Evolutionary conservation across 371 early-diverging fungal species (phyloP), one percentile per base, ranked within the genome.

Genomic region (Actinomortierella wolfii): DNA sequence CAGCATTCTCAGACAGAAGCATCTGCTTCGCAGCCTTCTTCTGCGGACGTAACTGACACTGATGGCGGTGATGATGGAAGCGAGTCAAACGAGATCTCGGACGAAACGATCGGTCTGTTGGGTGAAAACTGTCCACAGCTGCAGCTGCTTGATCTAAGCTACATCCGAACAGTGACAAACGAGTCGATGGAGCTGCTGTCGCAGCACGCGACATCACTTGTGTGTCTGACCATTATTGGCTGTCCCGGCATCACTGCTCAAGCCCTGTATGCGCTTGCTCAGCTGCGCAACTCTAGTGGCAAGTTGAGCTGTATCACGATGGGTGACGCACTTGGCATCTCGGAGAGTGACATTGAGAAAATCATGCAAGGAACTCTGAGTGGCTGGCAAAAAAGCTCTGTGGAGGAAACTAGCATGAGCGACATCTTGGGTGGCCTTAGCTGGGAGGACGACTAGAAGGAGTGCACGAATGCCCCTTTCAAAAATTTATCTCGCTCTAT

Each of bases 211-310:
- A 42, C 29, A 7, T 62, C 68, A 1, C 55, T 76, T 1, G 68
- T 76, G 49, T 76, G 74, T 44, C 57, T 76, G 23, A 73, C 77
- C 11, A 76, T 76, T 28, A 76, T 76, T 28, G 77, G 77, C 0
- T 76, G 77, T 45, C 49, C 74, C 17, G 61, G 64, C 3, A 68
- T 76, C 40, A 76, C 77, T 3, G 64, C 60, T 13, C 56, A 55
- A 45, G 56, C 77, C 2, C 47, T 76, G n/a, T 29, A 29, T 11
- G 53, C 57, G 20, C 41, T 76, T 13, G 77, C 77, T 8, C 52
- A 40, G 15, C 50, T 76, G 20, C 42, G 77, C 18, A 54, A 64
- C 42, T 64, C 39, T 17, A 61, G 64, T n/a, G 68, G 74, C 3
- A 64, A 67, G 23, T 34, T 76, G 34, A 64, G 76, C 8, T 76